These are phyloP conservation scores for Magnusiomyces sp. DNA, from an alignment of 1,139 yeast genomes.

Conservation along the genomic window DNA sequence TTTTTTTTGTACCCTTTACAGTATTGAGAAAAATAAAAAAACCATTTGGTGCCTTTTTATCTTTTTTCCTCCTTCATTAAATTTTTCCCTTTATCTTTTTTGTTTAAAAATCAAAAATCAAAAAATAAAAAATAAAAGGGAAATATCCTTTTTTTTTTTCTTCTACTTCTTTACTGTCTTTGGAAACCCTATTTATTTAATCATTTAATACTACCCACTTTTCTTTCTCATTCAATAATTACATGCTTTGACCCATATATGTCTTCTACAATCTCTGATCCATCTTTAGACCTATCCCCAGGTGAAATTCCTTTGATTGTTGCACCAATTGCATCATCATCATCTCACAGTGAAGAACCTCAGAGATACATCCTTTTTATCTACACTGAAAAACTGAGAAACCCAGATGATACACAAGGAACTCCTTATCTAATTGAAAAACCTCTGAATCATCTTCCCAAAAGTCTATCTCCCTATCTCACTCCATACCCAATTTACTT, in stretches of 20 bases:
- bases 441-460: constrained; percentile 14
- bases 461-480: constrained; percentile 10
- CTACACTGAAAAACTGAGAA: constrained; percentile 4
- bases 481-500: constrained; percentile 13
- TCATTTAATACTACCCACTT: neutral
- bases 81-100: neutral
- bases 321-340: neutral
- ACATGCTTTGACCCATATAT: neutral
- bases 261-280: neutral
- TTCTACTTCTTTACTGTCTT: neutral
- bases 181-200: neutral
- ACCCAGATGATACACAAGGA: constrained; percentile 1
- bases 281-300: neutral
- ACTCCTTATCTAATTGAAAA: constrained; percentile 13
- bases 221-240: neutral
- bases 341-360: neutral
- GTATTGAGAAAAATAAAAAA: no score
- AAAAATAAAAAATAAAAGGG: neutral
- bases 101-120: neutral
- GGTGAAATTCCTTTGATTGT: constrained; percentile 1
- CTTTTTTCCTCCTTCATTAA: neutral
- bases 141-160: neutral
- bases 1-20: no score
- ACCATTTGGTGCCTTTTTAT: no score
- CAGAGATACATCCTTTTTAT: constrained; percentile 7